These are phyloP conservation scores for Auxenochlorella pyrenoidosa DNA, from an alignment of 139 green algal species.

Conservation along the genomic window DNA sequence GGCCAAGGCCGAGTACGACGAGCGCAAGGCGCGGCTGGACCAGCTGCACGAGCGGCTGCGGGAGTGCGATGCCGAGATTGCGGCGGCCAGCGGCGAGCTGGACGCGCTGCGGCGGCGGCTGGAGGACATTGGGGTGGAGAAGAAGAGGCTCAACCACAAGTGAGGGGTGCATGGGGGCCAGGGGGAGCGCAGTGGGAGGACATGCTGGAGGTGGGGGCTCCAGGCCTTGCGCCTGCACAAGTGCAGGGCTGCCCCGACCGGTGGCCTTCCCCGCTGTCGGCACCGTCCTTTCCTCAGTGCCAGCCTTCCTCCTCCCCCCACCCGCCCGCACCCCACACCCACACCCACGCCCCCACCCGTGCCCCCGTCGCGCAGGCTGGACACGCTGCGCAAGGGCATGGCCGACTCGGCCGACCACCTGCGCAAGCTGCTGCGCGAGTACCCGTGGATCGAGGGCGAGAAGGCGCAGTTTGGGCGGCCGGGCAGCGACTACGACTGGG, in stretches of 20 bases:
- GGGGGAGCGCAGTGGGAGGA: not conserved
- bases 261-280: too few relatives aligned
- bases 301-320: too few relatives aligned
- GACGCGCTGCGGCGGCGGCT: slow-evolving; percentile 30
- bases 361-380: slow-evolving; percentile 22
- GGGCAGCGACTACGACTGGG: slow-evolving; percentile 88
- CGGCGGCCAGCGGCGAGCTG: slow-evolving; percentile 55
- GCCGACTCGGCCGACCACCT: slow-evolving; percentile 33
- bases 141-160: slow-evolving; percentile 66
- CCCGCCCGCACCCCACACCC: too few relatives aligned
- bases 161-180: slow-evolving; percentile 8
- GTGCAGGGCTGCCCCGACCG: too few relatives aligned
- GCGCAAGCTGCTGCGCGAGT: slow-evolving; percentile 65
- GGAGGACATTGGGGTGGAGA: slow-evolving; percentile 54
- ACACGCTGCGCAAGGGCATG: slow-evolving; percentile 36
- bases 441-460: slow-evolving; percentile 85
- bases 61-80: slow-evolving; percentile 87
- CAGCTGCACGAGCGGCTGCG: slow-evolving; percentile 57
- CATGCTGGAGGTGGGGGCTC: not conserved
- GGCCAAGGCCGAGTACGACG: slow-evolving; percentile 54
- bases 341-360: not conserved
- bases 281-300: too few relatives aligned
- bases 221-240: too few relatives aligned
- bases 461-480: slow-evolving; percentile 72
- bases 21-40: slow-evolving; percentile 56